These are phyloP conservation scores for Coprinellus aureogranulatus DNA, from an alignment of 768 basidiomycete genomes.

Conservation along the genomic window DNA sequence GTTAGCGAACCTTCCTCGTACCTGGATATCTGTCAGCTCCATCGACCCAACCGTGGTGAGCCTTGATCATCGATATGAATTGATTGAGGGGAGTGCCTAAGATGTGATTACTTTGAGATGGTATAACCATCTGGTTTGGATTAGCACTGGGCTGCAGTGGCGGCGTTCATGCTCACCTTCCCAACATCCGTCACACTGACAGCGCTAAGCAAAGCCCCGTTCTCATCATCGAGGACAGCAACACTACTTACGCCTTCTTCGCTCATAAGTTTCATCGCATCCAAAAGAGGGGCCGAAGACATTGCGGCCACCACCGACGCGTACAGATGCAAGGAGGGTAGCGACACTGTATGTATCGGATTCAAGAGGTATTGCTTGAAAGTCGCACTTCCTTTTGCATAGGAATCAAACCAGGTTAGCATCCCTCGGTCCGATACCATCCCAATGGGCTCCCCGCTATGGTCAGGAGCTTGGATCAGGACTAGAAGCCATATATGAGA, in stretches of 20 bases:
- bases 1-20: constrained; percentile 22
- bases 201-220: constrained; percentile 63
- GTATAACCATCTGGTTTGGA: constrained; percentile 68
- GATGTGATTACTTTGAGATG: constrained; percentile 77
- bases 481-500: too few relatives aligned
- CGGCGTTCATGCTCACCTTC: constrained; percentile 42
- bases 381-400: constrained; percentile 45
- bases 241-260: constrained; percentile 82
- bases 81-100: constrained; percentile 65
- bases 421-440: constrained; percentile 74
- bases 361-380: constrained; percentile 50
- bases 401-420: constrained; percentile 65
- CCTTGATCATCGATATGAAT: constrained; percentile 74
- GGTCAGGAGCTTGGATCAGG: constrained; percentile 49
- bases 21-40: constrained; percentile 80
- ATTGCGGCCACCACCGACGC: constrained; percentile 60
- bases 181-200: constrained; percentile 84
- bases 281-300: constrained; percentile 62
- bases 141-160: neutral
- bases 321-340: constrained; percentile 66
- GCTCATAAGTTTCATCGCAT: constrained; percentile 85
- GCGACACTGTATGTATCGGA: constrained; percentile 51
- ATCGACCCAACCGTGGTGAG: constrained; percentile 69
- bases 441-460: constrained; percentile 53
- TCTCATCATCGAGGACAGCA: constrained; percentile 69